Evolutionary conservation across 2,329 filamentous ascomycete species (phyloP).

Genomic region (Dendrostoma leiphaemia): DNA sequence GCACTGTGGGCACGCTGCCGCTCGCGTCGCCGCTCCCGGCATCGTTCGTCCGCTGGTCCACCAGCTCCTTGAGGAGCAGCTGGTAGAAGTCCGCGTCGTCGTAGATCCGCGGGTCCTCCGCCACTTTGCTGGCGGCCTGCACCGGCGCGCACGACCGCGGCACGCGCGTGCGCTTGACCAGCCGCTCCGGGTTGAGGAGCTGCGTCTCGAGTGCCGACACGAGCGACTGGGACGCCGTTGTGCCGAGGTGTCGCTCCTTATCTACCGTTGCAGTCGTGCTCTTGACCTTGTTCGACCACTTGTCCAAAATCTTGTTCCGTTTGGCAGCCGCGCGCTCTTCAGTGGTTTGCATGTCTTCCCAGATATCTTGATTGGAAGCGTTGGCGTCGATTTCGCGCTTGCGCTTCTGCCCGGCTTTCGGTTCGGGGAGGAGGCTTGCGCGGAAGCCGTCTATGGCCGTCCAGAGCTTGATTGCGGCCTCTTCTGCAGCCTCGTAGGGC

Average conservation of each 20-base stretch:
- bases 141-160: conserved; percentile 75
- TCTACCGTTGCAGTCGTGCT: conserved; percentile 52
- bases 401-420: conserved; percentile 56
- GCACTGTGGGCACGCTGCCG: conserved; percentile 46
- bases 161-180: conserved; percentile 66
- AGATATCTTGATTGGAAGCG: conserved; percentile 65
- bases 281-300: conserved; percentile 83
- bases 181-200: conserved; percentile 62
- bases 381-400: conserved; percentile 53
- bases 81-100: conserved; percentile 97
- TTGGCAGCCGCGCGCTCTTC: conserved; percentile 60
- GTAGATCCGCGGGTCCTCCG: conserved; percentile 67
- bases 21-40: conserved; percentile 41
- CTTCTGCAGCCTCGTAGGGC: conserved; percentile 75
- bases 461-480: conserved; percentile 81
- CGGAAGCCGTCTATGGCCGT: conserved; percentile 74
- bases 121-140: conserved; percentile 58
- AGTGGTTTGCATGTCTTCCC: conserved; percentile 65
- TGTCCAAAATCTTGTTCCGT: conserved; percentile 74
- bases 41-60: conserved; percentile 81
- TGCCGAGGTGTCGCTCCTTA: conserved; percentile 54
- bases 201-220: conserved; percentile 69
- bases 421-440: conserved; percentile 53
- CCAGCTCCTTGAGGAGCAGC: conserved; percentile 84
- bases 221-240: conserved; percentile 55